phyloP scores from a whole-genome alignment of 2,329 filamentous ascomycete genomes.

The Pseudopyrenochaeta lycopersici region DNA sequence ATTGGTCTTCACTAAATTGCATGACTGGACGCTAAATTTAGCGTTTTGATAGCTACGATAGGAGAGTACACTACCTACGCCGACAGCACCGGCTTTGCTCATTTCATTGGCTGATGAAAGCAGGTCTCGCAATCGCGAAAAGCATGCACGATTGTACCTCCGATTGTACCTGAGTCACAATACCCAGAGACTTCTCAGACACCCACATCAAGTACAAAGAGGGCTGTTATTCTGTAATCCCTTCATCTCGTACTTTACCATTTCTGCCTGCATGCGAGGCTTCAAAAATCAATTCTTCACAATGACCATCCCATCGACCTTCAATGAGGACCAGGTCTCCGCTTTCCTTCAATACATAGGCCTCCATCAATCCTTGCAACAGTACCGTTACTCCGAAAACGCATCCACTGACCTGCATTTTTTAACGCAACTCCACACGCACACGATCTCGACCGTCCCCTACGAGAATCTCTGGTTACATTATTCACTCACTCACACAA shows the following conservation, averaged over 20 bases:
- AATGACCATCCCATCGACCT: conserved; percentile 23
- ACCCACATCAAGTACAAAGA: too few relatives aligned
- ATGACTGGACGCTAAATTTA: too few relatives aligned
- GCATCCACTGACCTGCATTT: conserved; percentile 38
- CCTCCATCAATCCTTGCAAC: conserved; percentile 27
- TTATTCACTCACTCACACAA: conserved; percentile 49
- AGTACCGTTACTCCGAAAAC: conserved; percentile 14
- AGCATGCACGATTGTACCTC: neutral
- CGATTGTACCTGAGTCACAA: neutral
- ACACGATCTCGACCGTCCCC: conserved; percentile 62
- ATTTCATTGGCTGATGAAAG: too few relatives aligned
- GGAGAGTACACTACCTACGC: too few relatives aligned
- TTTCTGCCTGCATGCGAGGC: neutral
- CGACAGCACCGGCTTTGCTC: too few relatives aligned
- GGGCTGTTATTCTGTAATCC: neutral
- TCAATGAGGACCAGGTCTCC: conserved; percentile 38
- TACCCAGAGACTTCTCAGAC: neutral
- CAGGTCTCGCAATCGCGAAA: too few relatives aligned
- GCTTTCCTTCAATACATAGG: conserved; percentile 45
- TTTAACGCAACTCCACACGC: conserved; percentile 52
- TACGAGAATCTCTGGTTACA: conserved; percentile 67
- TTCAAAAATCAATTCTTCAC: neutral
- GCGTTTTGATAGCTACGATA: too few relatives aligned
- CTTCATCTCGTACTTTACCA: neutral
- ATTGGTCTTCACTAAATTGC: too few relatives aligned